Evolutionary conservation across 1,284 basidiomycete species (phyloP).

Genomic region (Cutaneotrichosporon dermatis): DNA sequence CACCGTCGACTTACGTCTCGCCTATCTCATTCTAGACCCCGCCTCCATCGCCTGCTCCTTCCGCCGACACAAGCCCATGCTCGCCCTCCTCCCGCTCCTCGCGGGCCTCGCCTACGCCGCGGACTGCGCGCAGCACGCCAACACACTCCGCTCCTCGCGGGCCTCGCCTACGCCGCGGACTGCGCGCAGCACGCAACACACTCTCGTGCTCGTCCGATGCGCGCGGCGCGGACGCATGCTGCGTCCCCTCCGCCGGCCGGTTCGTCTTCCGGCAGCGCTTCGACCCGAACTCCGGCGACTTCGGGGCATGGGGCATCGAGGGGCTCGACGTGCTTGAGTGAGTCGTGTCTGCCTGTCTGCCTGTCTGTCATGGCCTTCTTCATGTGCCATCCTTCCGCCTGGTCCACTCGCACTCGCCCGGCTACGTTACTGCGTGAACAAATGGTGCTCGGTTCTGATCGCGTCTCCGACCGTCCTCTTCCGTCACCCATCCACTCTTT

Average conservation of each 20-base stretch:
- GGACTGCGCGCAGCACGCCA: background rate
- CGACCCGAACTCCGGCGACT: conserved; percentile 43
- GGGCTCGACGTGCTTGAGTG: conserved; percentile 42
- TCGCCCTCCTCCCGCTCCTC: background rate
- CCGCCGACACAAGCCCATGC: background rate
- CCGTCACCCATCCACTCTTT: background rate
- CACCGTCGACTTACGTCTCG: too few relatives aligned
- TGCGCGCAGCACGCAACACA: background rate
- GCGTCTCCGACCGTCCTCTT: too few relatives aligned
- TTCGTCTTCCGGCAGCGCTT: conserved; percentile 45
- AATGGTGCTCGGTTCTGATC: too few relatives aligned
- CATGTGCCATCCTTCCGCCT: background rate
- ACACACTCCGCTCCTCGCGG: background rate
- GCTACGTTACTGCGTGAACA: too few relatives aligned
- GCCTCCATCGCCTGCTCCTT: background rate
- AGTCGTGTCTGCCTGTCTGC: conserved; percentile 12
- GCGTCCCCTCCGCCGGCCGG: conserved; percentile 38
- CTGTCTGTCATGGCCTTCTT: background rate
- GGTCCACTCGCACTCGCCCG: background rate
- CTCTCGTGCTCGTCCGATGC: conserved; percentile 31
- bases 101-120: background rate
- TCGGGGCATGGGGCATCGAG: conserved; percentile 46
- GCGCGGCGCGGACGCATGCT: conserved; percentile 32
- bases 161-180: background rate
- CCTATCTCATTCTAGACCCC: too few relatives aligned